Conservation (phyloP, 257 asterid genomes). For the Solanum tarapatanum region DNA sequence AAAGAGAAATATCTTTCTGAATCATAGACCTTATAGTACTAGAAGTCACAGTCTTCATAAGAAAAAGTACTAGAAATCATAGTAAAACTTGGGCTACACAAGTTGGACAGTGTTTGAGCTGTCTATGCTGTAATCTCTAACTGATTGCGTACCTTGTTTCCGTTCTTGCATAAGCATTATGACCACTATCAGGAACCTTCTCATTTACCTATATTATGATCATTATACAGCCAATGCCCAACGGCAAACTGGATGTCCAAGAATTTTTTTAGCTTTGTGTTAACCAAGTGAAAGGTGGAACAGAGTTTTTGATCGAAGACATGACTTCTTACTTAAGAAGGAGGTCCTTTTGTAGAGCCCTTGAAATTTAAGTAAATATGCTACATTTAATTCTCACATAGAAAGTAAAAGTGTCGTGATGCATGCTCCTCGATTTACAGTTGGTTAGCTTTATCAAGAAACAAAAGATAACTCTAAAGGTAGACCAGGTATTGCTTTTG, state of each 20-base stretch:
- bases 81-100: not conserved
- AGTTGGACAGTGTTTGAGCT: not conserved
- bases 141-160: not conserved
- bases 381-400: not conserved
- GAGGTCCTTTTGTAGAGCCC: not conserved
- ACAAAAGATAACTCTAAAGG: not conserved
- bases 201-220: not conserved
- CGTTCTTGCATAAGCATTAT: not conserved
- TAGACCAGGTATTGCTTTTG: not conserved
- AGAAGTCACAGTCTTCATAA: not conserved
- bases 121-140: not conserved
- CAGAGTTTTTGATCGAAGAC: not conserved
- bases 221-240: not conserved
- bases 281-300: not conserved
- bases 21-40: not conserved
- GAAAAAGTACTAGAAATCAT: not conserved
- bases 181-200: not conserved
- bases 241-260: not conserved
- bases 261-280: not conserved
- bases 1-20: not conserved
- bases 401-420: not conserved
- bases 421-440: not conserved
- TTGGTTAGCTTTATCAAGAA: not conserved
- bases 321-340: not conserved
- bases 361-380: not conserved